Evolutionary conservation across 2,329 filamentous ascomycete genomes (phyloP).

Genomic region (Cytospora piceicola): DNA sequence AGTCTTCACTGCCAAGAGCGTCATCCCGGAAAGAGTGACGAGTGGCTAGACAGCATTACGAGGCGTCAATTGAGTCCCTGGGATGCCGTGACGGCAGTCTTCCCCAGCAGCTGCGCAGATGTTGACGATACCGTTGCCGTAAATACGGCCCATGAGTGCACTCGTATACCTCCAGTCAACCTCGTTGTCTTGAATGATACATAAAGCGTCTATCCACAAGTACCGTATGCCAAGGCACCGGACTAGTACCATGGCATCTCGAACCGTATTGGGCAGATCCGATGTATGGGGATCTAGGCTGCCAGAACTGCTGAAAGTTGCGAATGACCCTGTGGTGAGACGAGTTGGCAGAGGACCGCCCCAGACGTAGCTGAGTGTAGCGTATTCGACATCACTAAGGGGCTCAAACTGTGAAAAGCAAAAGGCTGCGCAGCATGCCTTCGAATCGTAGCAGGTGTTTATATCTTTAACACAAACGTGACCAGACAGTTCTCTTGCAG

Average conservation of each 20-base stretch:
- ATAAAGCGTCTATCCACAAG: constrained; percentile 1
- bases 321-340: neutral
- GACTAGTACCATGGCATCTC: constrained; percentile 9
- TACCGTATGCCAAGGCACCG: constrained; percentile 1
- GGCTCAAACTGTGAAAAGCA: too few relatives aligned
- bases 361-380: constrained; percentile 8
- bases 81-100: neutral
- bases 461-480: too few relatives aligned
- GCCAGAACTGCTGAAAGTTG: neutral
- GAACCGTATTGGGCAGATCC: neutral
- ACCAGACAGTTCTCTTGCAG: neutral
- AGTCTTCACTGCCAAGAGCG: neutral
- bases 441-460: too few relatives aligned
- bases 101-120: constrained; percentile 9
- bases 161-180: neutral
- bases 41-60: constrained; percentile 1
- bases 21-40: neutral
- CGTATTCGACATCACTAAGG: constrained; percentile 2
- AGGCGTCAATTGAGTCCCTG: constrained; percentile 2
- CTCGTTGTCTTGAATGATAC: neutral
- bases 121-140: constrained; percentile 4
- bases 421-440: too few relatives aligned
- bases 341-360: neutral
- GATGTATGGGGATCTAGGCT: neutral
- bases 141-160: neutral